Percentiles rank a stretch among this genome's conserved stretches.
Conservation (phyloP, 257 asterid species). For the Lavandula angustifolia region DNA sequence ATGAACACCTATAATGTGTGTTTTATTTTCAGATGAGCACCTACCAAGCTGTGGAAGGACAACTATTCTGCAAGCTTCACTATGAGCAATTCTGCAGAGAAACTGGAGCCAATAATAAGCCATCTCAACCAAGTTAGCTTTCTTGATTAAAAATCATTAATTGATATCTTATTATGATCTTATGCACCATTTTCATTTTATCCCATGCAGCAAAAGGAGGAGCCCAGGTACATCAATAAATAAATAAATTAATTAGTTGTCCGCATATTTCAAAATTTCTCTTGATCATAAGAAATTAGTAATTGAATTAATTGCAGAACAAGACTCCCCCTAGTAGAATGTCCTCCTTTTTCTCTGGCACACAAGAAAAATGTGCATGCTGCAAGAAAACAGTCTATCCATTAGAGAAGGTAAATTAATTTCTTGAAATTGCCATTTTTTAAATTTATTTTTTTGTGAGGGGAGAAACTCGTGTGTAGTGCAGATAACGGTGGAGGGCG, state of each 20-base stretch:
- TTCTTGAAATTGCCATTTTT: not conserved
- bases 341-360: slow-evolving; percentile 62
- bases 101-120: slow-evolving; percentile 49
- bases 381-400: slow-evolving; percentile 68
- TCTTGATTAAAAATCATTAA: not conserved
- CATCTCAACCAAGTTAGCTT: slow-evolving; percentile 41
- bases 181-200: not conserved
- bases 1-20: not conserved
- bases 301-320: slow-evolving; percentile 35
- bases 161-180: not conserved
- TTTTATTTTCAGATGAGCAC: slow-evolving; percentile 50
- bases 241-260: not conserved
- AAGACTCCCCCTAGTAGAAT: slow-evolving; percentile 49
- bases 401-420: slow-evolving; percentile 52
- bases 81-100: slow-evolving; percentile 64
- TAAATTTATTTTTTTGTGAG: not conserved
- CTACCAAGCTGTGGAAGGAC: slow-evolving; percentile 54
- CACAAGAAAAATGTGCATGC: slow-evolving; percentile 62
- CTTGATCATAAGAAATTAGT: no score
- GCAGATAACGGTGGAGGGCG: slow-evolving; percentile 78
- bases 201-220: slow-evolving; percentile 43
- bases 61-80: slow-evolving; percentile 61
- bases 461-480: no score
- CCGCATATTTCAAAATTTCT: not conserved
- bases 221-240: slow-evolving; percentile 43